Base-by-base conservation (phyloP, 2,329 filamentous ascomycete genomes). In the Neophaeococcomyces mojaviensis region DNA sequence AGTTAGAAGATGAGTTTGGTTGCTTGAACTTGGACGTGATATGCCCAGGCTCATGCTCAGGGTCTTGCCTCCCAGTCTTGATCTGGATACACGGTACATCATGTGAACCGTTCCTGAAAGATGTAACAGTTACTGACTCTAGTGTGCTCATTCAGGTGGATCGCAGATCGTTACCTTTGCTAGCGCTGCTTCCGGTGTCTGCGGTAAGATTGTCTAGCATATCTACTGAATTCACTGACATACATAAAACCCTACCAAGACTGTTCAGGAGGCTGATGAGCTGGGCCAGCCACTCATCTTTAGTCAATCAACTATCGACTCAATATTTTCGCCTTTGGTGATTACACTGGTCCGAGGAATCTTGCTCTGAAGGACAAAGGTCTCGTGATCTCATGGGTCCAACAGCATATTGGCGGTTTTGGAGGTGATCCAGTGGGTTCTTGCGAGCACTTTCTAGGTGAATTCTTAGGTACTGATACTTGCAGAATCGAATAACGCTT, bases 251-350 rank as follows among this genome's bases (percentile, higher is more conserved):
- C n/a, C n/a, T n/a, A n/a, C n/a, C n/a, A n/a, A n/a, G n/a, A n/a
- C n/a, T n/a, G n/a, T n/a, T n/a, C n/a, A n/a, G n/a, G n/a, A n/a
- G n/a, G n/a, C n/a, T n/a, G 0, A 57, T 61, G 64, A 69, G 13
- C 63, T 64, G 9, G 66, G 63, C 0, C 62, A 66, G 26, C 73
- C 73, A 0, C 61, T 75, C 3, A 68, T 78, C 38, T 65, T 63
- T 3, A 63, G 5, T 58, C 59, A 0, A 65, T 71, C 37, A 71
- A 70, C 47, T 79, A 78, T 56, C 71, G 71, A 20, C 48, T 72
- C 3, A 64, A 63, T 3, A 57, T 59, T 4, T 60, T 66, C 12
- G 68, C 71, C 1, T 74, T 73, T 49, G 37, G 72, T 72, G 41
- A 58, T 76, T 12, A 61, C 65, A 3, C 60, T 66, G 18, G 67